Evolutionary conservation across 345 rosid species (phyloP), one percentile per base, ranked within the genome.

Genomic region (Dipteronia sinensis): DNA sequence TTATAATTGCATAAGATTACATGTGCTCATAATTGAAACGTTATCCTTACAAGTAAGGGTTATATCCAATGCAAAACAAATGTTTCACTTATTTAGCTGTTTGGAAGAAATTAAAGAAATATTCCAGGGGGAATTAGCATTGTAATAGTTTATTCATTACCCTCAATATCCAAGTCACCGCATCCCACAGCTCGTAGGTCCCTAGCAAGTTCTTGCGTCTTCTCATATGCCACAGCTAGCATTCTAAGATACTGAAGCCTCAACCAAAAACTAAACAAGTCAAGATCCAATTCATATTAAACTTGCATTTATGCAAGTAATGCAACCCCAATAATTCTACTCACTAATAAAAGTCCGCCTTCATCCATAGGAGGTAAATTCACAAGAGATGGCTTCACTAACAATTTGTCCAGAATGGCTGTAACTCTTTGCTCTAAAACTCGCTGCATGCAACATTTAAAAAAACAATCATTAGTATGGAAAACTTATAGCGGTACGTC

Each of bases 361-460:
- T 97, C 92, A 79, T 88, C 93, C 84, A 89, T 74, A 31, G 98
- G 82, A 79, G 98, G 98, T 71, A 92, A 89, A 85, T 82, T 93
- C 84, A 89, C 85, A 74, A 96, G 98, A 83, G 98, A 94, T 75
- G 99, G 99, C 85, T 91, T 97, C 87, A 85, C 89, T 72, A 94
- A 82, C 78, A 97, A 81, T 86, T 91, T 97, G 87, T 97, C 99
- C 79, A 94, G 83, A 82, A 94, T 85, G 51, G 95, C 92, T 63
- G 99, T 94, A 81, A 94, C 94, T 72, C 98, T 94, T 85, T 97
- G 99, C 91, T 97, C 98, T 80, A 97, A 79, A 82, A 97, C 98
- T 90, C 99, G 83, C 99, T 94, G 88, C 79, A 46, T 34, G 79
- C 34, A 49, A 76, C 77, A 69, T 73, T 76, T 42, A 42, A 9